Evolutionary conservation across 169 alveolate species (phyloP), one percentile per base, ranked within the genome.

Genomic region (Plasmodium cynomolgi): DNA sequence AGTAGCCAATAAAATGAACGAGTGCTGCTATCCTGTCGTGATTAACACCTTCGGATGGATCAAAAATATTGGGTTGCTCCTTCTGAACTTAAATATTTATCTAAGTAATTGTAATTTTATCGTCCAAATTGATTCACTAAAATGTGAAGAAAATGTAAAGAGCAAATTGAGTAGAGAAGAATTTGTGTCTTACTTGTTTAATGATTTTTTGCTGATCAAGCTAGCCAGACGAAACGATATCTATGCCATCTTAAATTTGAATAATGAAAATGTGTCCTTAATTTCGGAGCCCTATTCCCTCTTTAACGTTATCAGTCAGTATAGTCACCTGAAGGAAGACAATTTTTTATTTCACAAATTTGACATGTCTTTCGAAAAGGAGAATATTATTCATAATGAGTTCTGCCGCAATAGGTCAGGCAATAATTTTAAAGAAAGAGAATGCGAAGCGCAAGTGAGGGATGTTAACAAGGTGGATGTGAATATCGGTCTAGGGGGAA

Each of bases 31-130:
- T 31, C 93, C 93, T 33, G n/a, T 86, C 11, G 71, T 86, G 58
- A 79, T 86, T 77, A 86, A 86, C 74, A 86, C 86, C n/a, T 86
- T 86, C 44, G 93, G 93, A 23, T 86, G 93, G 93, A 26, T 86
- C 34, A 34, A 37, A 86, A 56, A 77, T 77, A 86, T 86, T 11
- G 93, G 93, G 17, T 56, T 86, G 39, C 81, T 86, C 62, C 81
- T 86, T 37, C 29, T 86, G 50, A 50, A 86, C 41, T 86, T 86
- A 77, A 86, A 86, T 75, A 86, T 86, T 77, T 77, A 33, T 9
- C 72, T 86, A 37, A 86, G 93, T 31, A 56, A 54, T 34, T 54
- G 86, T 56, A 56, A 86, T 77, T 86, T 86, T 86, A 37, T 86
- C 29, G 44, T 86, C 29, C 93, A 86, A 86, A 86, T 86, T n/a